These are phyloP conservation scores for Cadophora malorum DNA, from an alignment of 2,329 filamentous ascomycete genomes.

Conservation along the genomic window DNA sequence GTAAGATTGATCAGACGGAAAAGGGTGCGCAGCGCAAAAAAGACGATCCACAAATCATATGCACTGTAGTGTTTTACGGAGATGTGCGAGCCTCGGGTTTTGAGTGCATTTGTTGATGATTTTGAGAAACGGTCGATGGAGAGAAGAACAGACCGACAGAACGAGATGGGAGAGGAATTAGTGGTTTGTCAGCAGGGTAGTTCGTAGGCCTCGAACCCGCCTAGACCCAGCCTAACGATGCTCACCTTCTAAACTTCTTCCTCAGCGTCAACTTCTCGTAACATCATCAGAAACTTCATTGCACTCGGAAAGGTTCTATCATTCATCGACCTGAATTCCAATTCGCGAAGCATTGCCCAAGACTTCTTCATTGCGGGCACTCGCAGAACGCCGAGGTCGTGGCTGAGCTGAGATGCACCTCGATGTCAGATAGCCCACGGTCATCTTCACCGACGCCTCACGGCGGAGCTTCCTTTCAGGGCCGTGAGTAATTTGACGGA, in stretches of 20 bases:
- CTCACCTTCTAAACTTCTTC: not conserved
- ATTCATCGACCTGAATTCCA: not conserved
- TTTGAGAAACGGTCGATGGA: not conserved
- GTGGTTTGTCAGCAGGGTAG: conserved; percentile 4
- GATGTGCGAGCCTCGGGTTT: not conserved
- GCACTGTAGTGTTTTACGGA: not conserved
- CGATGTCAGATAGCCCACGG: not conserved
- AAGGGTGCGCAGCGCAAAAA: not conserved
- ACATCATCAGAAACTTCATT: not conserved
- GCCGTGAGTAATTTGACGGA: too few relatives aligned
- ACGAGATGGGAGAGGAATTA: not conserved
- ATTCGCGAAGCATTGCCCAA: not conserved
- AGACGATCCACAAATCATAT: not conserved
- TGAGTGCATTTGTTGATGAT: not conserved
- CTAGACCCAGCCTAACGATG: not conserved
- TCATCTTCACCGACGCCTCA: not conserved
- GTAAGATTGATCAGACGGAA: conserved; percentile 4
- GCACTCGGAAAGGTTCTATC: not conserved
- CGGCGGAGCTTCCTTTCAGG: not conserved
- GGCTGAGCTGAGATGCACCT: conserved; percentile 11
- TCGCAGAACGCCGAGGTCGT: conserved; percentile 3
- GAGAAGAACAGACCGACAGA: not conserved
- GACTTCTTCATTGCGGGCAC: not conserved
- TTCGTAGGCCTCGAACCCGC: not conserved
- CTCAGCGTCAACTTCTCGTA: not conserved